Base-by-base conservation (phyloP, 2,329 filamentous ascomycete genomes). In the Sporothrix luriei region DNA sequence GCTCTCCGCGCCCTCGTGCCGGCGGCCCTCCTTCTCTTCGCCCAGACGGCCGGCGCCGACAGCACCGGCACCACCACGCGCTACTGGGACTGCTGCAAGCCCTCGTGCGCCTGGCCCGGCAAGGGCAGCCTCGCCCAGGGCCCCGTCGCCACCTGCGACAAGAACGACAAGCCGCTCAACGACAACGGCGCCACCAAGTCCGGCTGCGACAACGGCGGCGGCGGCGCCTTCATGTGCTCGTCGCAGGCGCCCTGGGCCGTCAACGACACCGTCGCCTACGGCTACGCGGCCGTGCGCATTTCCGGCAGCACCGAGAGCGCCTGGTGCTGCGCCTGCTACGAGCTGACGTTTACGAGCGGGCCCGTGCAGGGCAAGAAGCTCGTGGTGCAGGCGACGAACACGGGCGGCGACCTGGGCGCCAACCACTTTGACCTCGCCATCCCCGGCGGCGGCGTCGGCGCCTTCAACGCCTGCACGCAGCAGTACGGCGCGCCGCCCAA, bases 11-110 rank as follows among this genome's bases (percentile, higher is more conserved):
- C 68, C 16, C 29, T 70, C 19, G 51, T 70, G 40, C 64, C 70
- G 29, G 43, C 64, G 1, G 52, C 54, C 6, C 40, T 69, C 24
- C 33, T 68, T 64, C 64, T 71, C 38, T 33, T 55, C 24, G 49
- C 64, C 4, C 26, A 51, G 21, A 19, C 29, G 46, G 61, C 67
- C 49, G 64, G 33, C 10, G 61, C 68, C n/a, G 69, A 72, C 62
- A 57, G 48, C 26, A 71, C 66, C 7, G 73, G 73, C 46, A 46
- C 69, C 5, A 74, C 73, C 21, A 73, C 73, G 16, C 71, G 73
- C 21, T 74, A 74, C 70, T 74, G 86, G 84, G 89, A 91, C 77
- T 91, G 89, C 81, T 91, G 89, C 81, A 91, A 92, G 81, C 85
- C 88, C 29, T 85, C 84, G 33, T 88, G 86, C 75, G 81, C 79